These are phyloP conservation scores for Myxozyma sirexii DNA, from an alignment of 805 yeast genomes.

Conservation along the genomic window DNA sequence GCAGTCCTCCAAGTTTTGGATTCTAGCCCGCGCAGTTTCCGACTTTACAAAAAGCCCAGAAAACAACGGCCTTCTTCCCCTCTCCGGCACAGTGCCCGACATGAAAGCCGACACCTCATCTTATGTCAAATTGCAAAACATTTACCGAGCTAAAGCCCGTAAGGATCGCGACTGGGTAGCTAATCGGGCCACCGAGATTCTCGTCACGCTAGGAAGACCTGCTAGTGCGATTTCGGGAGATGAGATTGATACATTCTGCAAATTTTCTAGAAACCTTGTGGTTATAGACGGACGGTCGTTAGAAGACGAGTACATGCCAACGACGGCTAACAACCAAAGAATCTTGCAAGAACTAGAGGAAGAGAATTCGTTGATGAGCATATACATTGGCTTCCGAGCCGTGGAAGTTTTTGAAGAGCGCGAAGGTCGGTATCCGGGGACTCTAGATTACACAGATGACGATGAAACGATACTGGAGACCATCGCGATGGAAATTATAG, in stretches of 20 bases:
- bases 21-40: slow-evolving; percentile 56
- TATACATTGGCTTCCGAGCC: slow-evolving; percentile 38
- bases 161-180: slow-evolving; percentile 52
- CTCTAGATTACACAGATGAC: slow-evolving; percentile 12
- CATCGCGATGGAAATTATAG: slow-evolving; percentile 19
- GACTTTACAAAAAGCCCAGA: slow-evolving; percentile 48
- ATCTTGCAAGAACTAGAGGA: slow-evolving; percentile 23
- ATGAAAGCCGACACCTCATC: slow-evolving; percentile 77
- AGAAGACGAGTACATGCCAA: slow-evolving; percentile 26
- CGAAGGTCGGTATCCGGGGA: slow-evolving; percentile 23
- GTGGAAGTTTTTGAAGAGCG: slow-evolving; percentile 35
- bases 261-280: slow-evolving; percentile 57
- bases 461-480: slow-evolving; percentile 17
- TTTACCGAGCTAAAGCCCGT: slow-evolving; percentile 60
- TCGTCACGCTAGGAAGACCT: slow-evolving; percentile 41
- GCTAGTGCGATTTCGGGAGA: slow-evolving; percentile 43
- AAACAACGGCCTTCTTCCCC: slow-evolving; percentile 52
- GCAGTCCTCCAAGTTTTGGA: slow-evolving; percentile 57
- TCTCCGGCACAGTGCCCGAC: slow-evolving; percentile 78
- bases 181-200: slow-evolving; percentile 41
- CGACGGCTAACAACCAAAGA: slow-evolving; percentile 8
- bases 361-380: slow-evolving; percentile 32
- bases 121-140: slow-evolving; percentile 59
- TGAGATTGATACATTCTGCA: slow-evolving; percentile 56
- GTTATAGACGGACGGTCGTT: slow-evolving; percentile 51